Evolutionary conservation across 2,329 filamentous ascomycete species (phyloP).

Genomic region (Botryosphaeria dothidea): DNA sequence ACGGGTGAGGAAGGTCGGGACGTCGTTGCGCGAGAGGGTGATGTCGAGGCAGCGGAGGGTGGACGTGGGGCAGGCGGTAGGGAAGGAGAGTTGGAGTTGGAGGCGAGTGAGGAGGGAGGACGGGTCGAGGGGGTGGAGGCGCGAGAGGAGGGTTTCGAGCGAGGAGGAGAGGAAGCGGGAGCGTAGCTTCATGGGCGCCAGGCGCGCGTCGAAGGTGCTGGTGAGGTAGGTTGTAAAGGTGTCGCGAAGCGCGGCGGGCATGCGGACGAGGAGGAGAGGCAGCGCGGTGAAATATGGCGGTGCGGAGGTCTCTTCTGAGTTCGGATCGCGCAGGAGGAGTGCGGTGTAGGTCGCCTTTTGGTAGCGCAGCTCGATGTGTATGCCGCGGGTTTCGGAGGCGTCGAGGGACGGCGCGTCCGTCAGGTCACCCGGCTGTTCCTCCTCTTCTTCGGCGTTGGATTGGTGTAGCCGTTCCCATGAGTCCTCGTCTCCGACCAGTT

Average conservation of each 20-base stretch:
- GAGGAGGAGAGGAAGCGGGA: conserved; percentile 47
- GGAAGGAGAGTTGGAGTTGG: conserved; percentile 38
- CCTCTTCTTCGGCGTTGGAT: conserved; percentile 30
- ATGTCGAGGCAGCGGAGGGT: conserved; percentile 46
- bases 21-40: conserved; percentile 43
- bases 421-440: conserved; percentile 31
- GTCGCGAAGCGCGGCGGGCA: conserved; percentile 52
- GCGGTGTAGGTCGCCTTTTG: conserved; percentile 52
- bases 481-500: conserved; percentile 42
- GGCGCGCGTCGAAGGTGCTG: conserved; percentile 53
- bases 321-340: conserved; percentile 49
- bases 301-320: conserved; percentile 30
- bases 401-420: conserved; percentile 20
- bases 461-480: conserved; percentile 40
- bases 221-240: conserved; percentile 51
- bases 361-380: conserved; percentile 52
- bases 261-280: conserved; percentile 52
- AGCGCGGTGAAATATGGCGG: conserved; percentile 45
- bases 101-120: conserved; percentile 36
- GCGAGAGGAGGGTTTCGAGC: conserved; percentile 59
- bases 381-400: conserved; percentile 40
- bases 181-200: conserved; percentile 45
- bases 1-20: conserved; percentile 35
- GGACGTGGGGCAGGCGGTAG: conserved; percentile 22
- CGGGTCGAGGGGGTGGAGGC: conserved; percentile 43